Evolutionary conservation across 495 filamentous ascomycete genomes (phyloP), one percentile per base, ranked within the genome.

Genomic region (Lophiotrema nucula): DNA sequence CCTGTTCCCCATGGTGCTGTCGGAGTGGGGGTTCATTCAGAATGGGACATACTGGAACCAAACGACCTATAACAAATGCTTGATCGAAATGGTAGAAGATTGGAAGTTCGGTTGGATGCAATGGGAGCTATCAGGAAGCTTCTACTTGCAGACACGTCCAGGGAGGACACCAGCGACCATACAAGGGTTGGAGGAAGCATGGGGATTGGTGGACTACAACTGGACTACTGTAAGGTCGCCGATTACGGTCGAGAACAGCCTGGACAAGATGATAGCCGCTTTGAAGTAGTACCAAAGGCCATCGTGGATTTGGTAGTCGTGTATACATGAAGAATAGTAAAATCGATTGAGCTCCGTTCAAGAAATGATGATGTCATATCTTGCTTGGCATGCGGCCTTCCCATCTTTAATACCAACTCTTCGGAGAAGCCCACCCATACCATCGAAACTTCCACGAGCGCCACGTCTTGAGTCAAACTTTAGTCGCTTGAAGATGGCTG

Each of bases 31-130:
- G 72, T 77, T 77, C 54, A 66, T 33, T 71, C 73, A 41, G 72
- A 74, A 19, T 56, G 62, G 33, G 57, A 70, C 46, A 60, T 69
- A 22, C 60, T 62, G 25, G 67, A 71, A 52, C 58, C 67, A 48
- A 73, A 76, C 41, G 62, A 71, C 56, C 47, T 56, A 15, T 77
- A 77, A 55, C 67, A 53, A 68, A 41, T 80, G 77, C 50, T 47
- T 79, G 52, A 65, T 72, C 4, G 69, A 65, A 5, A 79, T 78
- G 33, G 67, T 80, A 65, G 31, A 70, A 11, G 62, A 69, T 37
- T 78, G 77, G 50, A 74, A 79, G 45, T 72, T 71, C 50, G 77
- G 78, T 48, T 81, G 76, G 75, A 69, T 73, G 6, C 63, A 78
- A 1, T 81, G 78, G 78, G 73, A 74, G 6, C 42, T 81, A 39